A percentile compares a stretch with the other conserved stretches of the same genome.
These are phyloP conservation scores for Inonotus obliquus DNA, from an alignment of 1,284 basidiomycete genomes.

Conservation along the genomic window DNA sequence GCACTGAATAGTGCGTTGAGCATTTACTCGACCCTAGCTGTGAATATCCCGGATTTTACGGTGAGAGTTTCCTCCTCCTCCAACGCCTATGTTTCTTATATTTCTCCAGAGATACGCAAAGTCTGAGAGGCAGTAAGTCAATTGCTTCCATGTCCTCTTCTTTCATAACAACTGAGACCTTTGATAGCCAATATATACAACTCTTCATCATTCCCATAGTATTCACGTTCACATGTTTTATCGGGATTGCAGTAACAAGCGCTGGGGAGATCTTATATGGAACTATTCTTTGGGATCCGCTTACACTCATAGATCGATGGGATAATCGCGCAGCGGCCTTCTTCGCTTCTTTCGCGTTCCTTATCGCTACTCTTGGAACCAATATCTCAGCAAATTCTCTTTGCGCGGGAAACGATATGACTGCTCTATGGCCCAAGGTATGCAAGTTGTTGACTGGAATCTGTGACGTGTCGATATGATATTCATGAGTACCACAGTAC, in stretches of 20 bases:
- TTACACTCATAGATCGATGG: conserved; percentile 57
- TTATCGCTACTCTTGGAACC: conserved; percentile 64
- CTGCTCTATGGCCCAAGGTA: conserved; percentile 50
- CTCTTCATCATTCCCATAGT: conserved; percentile 63
- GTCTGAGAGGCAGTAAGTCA: conserved; percentile 49
- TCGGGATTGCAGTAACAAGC: conserved; percentile 66
- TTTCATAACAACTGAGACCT: not conserved
- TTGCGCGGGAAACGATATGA: conserved; percentile 76
- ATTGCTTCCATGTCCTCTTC: not conserved
- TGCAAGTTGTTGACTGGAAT: not conserved
- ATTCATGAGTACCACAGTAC: conserved; percentile 30
- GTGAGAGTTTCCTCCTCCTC: conserved; percentile 31
- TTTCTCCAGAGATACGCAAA: conserved; percentile 52
- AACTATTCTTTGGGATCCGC: conserved; percentile 44
- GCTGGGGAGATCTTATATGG: conserved; percentile 61
- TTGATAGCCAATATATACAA: conserved; percentile 59
- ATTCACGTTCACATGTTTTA: conserved; percentile 55
- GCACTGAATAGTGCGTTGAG: conserved; percentile 67
- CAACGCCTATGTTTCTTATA: not conserved
- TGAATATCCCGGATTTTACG: conserved; percentile 76
- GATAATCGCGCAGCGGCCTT: conserved; percentile 76
- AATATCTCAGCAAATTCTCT: conserved; percentile 76
- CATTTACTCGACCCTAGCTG: conserved; percentile 56
- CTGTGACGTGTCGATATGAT: conserved; percentile 16
- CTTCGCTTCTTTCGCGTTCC: conserved; percentile 67